Conservation (phyloP, 352 stramenopile species). For the Pythium coloratum region DNA sequence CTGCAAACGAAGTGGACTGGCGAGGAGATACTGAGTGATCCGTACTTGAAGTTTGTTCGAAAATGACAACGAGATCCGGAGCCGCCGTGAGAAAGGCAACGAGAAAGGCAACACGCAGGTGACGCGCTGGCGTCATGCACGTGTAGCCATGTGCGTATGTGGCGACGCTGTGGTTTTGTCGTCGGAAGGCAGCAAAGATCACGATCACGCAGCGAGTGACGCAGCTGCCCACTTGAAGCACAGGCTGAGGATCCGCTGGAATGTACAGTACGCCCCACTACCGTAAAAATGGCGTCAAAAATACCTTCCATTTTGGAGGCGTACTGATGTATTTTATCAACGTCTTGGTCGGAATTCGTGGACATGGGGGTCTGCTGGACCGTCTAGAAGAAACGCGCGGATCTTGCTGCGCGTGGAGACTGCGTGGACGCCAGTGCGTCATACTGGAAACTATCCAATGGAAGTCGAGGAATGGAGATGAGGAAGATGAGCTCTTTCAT, state of each 20-base stretch:
- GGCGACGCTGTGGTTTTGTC: background rate
- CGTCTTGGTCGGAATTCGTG: background rate
- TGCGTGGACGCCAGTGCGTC: background rate
- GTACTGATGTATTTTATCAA: background rate
- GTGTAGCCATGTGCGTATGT: background rate
- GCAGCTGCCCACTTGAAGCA: slow-evolving; percentile 2
- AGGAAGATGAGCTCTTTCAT: background rate
- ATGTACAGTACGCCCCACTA: background rate
- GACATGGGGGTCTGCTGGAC: background rate
- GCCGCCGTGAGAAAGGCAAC: background rate
- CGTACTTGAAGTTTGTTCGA: too few species aligned
- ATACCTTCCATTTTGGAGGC: background rate
- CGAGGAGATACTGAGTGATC: background rate
- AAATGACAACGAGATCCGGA: background rate
- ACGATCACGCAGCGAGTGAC: background rate
- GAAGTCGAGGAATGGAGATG: background rate
- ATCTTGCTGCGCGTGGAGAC: background rate
- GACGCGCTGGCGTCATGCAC: background rate
- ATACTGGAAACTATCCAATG: background rate
- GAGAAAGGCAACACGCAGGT: background rate
- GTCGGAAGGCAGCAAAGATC: background rate
- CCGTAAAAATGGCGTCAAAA: background rate
- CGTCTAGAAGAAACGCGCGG: background rate
- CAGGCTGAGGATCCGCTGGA: background rate
- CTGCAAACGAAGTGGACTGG: too few species aligned